Base-by-base conservation (phyloP, 495 filamentous ascomycete species). In the Annulohypoxylon maeteangense region DNA sequence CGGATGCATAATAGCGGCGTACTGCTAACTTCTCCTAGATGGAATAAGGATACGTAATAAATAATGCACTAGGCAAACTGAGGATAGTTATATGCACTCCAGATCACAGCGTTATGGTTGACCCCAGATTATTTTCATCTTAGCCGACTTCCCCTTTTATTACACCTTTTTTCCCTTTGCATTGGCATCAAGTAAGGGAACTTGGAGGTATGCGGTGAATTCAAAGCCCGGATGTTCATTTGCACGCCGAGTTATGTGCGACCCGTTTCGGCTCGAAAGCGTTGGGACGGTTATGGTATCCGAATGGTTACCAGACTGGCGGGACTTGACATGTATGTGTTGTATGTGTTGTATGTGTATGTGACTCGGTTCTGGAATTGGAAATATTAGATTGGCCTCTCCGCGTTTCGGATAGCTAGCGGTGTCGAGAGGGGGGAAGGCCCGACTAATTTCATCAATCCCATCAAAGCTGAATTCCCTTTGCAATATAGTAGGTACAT, bases 391-490 rank as follows among this genome's bases (percentile, higher is more conserved):
- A 50, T 25, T 50, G 12, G 4, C 32, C 10, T 62, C 44, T 50
- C 31, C 27, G 42, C 10, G 59, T 62, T 56, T 45, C 38, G 32
- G 40, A 20, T 42, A 29, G 31, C 34, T 61, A 61, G 44, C 10
- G 40, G 36, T 14, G n/a, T 18, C n/a, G 1, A 20, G 40, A 62
- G 58, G 56, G 40, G 65, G 65, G 57, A 51, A 51, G 44, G 48
- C 0, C 53, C 67, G 51, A 68, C 48, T 12, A 47, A 40, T 42
- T 18, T n/a, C n/a, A 12, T 14, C 22, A 11, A 42, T 42, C 38
- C 38, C 38, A 10, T 29, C 14, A 4, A 27, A 25, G 20, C 27
- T 2, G 27, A 29, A 29, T 3, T 29, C 27, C 27, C 12, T 14
- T 12, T n/a, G 11, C 12, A 29, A 29, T 12, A 50, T n/a, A n/a